Base-by-base conservation (phyloP, 2,329 filamentous ascomycete species). In the Xylaria sp. region DNA sequence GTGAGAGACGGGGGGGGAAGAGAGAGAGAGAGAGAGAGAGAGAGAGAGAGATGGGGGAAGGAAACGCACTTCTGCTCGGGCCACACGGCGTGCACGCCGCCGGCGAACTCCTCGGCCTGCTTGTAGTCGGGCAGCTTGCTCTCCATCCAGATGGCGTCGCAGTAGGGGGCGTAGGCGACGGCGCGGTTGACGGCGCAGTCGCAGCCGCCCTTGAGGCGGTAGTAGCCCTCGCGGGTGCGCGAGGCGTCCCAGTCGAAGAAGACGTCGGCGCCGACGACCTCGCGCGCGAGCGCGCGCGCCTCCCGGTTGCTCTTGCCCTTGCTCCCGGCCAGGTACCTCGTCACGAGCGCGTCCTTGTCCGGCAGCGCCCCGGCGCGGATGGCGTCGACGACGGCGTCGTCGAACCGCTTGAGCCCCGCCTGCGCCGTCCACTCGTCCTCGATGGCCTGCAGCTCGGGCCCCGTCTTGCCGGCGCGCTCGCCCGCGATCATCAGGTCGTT, bases 91-190 rank as follows among this genome's bases (percentile, higher is more conserved):
- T 97, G 94, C 39, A 99, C 93, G 45, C 94, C 93, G 40, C 90
- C 82, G 26, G 94, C 92, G 66, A 99, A 99, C 70, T 97, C 89
- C 78, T 91, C 85, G 20, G 94, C 94, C 78, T 97, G 94, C 45
- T 82, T 81, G 73, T 81, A 97, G 72, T 97, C 93, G 42, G 94
- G 94, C 63, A 96, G 81, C 78, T 96, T 97, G 78, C 89, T 93
- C 84, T 99, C 94, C 94, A 99, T 99, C 94, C 94, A 99, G 75
- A 99, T 96, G 72, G 95, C 86, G 69, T 97, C 93, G 59, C 89
- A 89, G 77, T 95, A 96, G 2, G 94, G 93, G 0, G 91, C 93
- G 70, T 95, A 97, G 5, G 93, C 91, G 54, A 96, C 78, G 29
- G 92, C 93, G 44, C 93, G 86, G 81, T 94, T 95, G 71, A 97